Percentiles rank a stretch among this genome's conserved stretches.
Evolutionary conservation across 208 protist species (phyloP).

Genomic region (Leishmania mexicana): DNA sequence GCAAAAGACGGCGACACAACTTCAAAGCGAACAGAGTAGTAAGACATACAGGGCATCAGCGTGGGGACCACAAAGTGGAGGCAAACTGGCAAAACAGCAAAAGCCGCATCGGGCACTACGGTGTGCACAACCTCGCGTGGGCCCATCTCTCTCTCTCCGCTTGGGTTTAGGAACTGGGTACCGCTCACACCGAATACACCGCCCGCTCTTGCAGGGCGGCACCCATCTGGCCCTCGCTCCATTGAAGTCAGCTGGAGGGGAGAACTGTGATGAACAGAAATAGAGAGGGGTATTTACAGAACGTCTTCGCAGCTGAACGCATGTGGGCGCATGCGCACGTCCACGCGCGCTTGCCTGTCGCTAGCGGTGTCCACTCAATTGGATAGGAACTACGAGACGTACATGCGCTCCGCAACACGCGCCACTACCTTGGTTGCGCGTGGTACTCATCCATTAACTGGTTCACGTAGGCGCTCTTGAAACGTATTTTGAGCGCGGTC

Average conservation of each 20-base stretch:
- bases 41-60: neutral
- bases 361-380: neutral
- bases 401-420: neutral
- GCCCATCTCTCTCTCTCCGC: neutral
- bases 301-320: neutral
- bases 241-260: neutral
- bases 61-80: neutral
- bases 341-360: neutral
- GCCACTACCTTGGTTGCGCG: neutral
- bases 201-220: neutral
- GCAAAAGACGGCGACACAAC: neutral
- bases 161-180: neutral
- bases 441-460: slow-evolving; percentile 31
- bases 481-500: slow-evolving; percentile 64
- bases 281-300: neutral
- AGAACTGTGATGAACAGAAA: neutral
- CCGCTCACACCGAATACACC: neutral
- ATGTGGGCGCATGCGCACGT: neutral
- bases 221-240: neutral
- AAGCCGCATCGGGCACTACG: neutral
- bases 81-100: neutral
- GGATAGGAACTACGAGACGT: neutral
- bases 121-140: neutral
- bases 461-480: slow-evolving; percentile 58
- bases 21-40: neutral